phyloP scores from a whole-genome alignment of 2,329 filamentous ascomycete genomes.

The Alternaria incomplexa region DNA sequence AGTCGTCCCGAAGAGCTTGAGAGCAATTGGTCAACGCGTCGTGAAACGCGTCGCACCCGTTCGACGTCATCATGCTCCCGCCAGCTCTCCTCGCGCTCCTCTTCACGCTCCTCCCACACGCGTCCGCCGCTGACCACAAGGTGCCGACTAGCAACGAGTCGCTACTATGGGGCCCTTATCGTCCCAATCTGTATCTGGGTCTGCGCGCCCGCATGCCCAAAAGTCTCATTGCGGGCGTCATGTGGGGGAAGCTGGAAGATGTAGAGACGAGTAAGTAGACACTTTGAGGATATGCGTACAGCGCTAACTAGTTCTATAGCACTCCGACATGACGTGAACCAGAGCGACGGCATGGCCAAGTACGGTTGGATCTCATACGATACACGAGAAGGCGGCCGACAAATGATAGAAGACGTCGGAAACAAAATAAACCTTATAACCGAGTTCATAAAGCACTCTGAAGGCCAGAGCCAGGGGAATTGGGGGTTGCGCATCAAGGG shows the following conservation, averaged over 20 bases:
- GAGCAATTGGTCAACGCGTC: slow-evolving; percentile 5
- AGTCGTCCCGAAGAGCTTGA: slow-evolving; percentile 8
- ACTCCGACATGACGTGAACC: slow-evolving; percentile 91
- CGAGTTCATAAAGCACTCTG: slow-evolving; percentile 87
- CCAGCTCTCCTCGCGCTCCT: slow-evolving; percentile 24
- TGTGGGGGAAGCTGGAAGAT: slow-evolving; percentile 86
- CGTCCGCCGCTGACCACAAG: slow-evolving; percentile 16
- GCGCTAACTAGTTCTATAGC: slow-evolving; percentile 41
- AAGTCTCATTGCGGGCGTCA: slow-evolving; percentile 78
- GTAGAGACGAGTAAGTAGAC: slow-evolving; percentile 72
- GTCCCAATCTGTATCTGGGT: slow-evolving; percentile 91
- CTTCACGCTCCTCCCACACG: slow-evolving; percentile 18
- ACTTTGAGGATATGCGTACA: neutral
- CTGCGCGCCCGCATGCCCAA: slow-evolving; percentile 80
- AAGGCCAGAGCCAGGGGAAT: slow-evolving; percentile 82
- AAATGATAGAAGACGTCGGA: slow-evolving; percentile 84
- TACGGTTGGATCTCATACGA: slow-evolving; percentile 99
- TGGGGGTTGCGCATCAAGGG: slow-evolving; percentile 90
- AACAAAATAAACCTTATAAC: slow-evolving; percentile 90
- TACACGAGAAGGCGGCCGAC: slow-evolving; percentile 79
- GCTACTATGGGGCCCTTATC: slow-evolving; percentile 93
- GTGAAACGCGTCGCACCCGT: slow-evolving; percentile 10
- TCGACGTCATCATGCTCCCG: slow-evolving; percentile 25
- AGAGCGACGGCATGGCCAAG: slow-evolving; percentile 87
- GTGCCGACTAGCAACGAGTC: slow-evolving; percentile 68